Base-by-base conservation (phyloP, 1,139 yeast species). In the Hanseniaspora uvarum region DNA sequence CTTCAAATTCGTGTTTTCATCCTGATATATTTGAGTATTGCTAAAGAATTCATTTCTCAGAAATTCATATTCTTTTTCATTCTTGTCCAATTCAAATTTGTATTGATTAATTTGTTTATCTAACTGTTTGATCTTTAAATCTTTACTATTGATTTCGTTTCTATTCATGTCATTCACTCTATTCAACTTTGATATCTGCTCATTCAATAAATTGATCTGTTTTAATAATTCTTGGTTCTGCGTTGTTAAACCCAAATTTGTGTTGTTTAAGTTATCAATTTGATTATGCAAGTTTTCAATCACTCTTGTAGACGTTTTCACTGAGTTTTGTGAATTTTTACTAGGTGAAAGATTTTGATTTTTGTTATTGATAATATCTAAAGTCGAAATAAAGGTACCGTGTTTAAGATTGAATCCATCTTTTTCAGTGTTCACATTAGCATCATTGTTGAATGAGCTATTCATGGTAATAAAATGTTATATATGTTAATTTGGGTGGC, bases 251-350 rank as follows among this genome's bases (percentile, higher is more conserved):
- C 77, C 77, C 53, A 72, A 65, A 53, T 80, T 70, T 55, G 81
- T 81, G 3, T 68, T 69, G 51, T 79, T 79, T 58, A 81, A 68
- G n/a, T 62, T 63, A 60, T 80, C 85, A 36, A 80, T 77, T 58
- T 77, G 76, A 4, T 72, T 66, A 58, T 80, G 84, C 45, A 81
- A 70, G 16, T 76, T 68, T 59, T 79, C 85, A 56, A 81, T 80
- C 36, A 80, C 85, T 60, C 68, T 72, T 6, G 81, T 72, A 3
- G 79, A 63, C 11, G 47, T 19, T n/a, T 18, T 33, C 12, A 23
- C 19, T n/a, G 14, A 12, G 19, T 12, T 18, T 2, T n/a, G 26
- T 12, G n/a, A 24, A 26, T 37, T n/a, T 4, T 33, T 37, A 36
- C 34, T 38, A 11, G 31, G 30, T 14, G 30, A 30, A 12, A 5